Evolutionary conservation across 2,329 filamentous ascomycete genomes (phyloP).

Genomic region (Claviceps pusilla): DNA sequence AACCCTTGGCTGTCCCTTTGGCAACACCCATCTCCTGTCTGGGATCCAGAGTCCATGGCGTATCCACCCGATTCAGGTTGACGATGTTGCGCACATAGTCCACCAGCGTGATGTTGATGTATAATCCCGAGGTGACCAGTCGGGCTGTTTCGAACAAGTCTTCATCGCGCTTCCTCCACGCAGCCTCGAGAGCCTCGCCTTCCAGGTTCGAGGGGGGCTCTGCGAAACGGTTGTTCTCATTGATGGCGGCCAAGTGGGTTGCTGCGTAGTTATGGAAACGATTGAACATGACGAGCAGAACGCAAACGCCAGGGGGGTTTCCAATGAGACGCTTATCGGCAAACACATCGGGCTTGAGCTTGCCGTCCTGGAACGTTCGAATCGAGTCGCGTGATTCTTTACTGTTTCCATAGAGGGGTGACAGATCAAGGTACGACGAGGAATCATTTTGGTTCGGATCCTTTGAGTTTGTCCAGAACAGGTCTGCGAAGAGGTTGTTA

Average conservation of each 20-base stretch:
- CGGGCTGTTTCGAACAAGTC: constrained; percentile 68
- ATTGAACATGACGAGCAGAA: constrained; percentile 64
- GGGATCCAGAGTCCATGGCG: constrained; percentile 70
- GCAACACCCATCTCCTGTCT: constrained; percentile 49
- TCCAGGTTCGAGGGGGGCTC: constrained; percentile 39
- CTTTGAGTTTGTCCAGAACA: constrained; percentile 53
- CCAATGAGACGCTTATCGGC: constrained; percentile 55
- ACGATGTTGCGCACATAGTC: constrained; percentile 70
- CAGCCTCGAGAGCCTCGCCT: constrained; percentile 32
- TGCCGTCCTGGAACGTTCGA: constrained; percentile 55
- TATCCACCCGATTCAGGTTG: constrained; percentile 43
- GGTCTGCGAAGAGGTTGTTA: constrained; percentile 23
- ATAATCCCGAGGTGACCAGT: constrained; percentile 58
- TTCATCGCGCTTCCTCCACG: constrained; percentile 57
- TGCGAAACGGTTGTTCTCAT: constrained; percentile 65
- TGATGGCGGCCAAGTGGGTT: constrained; percentile 66
- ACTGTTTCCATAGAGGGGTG: constrained; percentile 56
- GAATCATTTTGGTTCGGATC: constrained; percentile 49
- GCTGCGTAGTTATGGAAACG: constrained; percentile 81
- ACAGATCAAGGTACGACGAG: constrained; percentile 57
- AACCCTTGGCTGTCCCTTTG: constrained; percentile 37
- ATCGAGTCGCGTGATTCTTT: constrained; percentile 51
- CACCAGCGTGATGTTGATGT: constrained; percentile 63
- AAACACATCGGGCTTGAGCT: constrained; percentile 58
- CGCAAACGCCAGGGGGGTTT: constrained; percentile 57